Evolutionary conservation across 495 filamentous ascomycete genomes (phyloP).

Genomic region (Evernia prunastri): DNA sequence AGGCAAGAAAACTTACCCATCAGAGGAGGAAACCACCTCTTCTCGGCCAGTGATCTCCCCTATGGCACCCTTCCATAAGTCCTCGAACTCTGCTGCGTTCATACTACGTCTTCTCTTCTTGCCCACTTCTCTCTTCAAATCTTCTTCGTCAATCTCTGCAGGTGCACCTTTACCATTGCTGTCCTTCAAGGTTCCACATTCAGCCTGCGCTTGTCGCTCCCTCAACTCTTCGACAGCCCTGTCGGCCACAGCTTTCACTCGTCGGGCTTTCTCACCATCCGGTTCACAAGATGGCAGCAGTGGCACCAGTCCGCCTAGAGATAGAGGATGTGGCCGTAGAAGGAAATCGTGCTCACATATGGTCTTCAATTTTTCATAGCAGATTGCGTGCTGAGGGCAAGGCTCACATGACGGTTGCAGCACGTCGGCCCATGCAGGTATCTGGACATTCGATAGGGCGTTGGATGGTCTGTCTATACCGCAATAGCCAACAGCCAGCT

Average conservation of each 20-base stretch:
- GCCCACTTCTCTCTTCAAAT: slow-evolving; percentile 66
- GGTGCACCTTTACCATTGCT: slow-evolving; percentile 51
- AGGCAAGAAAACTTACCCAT: slow-evolving; percentile 62
- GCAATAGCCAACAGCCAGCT: slow-evolving; percentile 90
- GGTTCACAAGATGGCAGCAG: slow-evolving; percentile 90
- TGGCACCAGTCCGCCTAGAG: slow-evolving; percentile 73
- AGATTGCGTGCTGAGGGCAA: slow-evolving; percentile 86
- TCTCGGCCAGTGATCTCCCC: slow-evolving; percentile 78
- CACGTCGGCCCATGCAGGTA: slow-evolving; percentile 61
- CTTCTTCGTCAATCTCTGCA: slow-evolving; percentile 64
- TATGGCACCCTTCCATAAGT: slow-evolving; percentile 80
- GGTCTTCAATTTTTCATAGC: slow-evolving; percentile 67
- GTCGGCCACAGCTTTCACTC: slow-evolving; percentile 80
- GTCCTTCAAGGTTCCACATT: slow-evolving; percentile 73
- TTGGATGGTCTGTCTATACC: slow-evolving; percentile 67
- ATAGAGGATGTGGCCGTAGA: slow-evolving; percentile 74
- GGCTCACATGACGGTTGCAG: slow-evolving; percentile 81
- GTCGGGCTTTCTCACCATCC: slow-evolving; percentile 84
- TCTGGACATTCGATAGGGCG: slow-evolving; percentile 41
- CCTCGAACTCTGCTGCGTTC: slow-evolving; percentile 83
- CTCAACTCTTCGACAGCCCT: slow-evolving; percentile 81
- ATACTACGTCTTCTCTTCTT: slow-evolving; percentile 70
- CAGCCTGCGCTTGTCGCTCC: slow-evolving; percentile 77
- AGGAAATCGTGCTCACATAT: slow-evolving; percentile 84
- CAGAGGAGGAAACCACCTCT: slow-evolving; percentile 63